A percentile compares a stretch with the other conserved stretches of the same genome.
phyloP scores from a whole-genome alignment of 768 basidiomycete species.

The Mycena vitilis region DNA sequence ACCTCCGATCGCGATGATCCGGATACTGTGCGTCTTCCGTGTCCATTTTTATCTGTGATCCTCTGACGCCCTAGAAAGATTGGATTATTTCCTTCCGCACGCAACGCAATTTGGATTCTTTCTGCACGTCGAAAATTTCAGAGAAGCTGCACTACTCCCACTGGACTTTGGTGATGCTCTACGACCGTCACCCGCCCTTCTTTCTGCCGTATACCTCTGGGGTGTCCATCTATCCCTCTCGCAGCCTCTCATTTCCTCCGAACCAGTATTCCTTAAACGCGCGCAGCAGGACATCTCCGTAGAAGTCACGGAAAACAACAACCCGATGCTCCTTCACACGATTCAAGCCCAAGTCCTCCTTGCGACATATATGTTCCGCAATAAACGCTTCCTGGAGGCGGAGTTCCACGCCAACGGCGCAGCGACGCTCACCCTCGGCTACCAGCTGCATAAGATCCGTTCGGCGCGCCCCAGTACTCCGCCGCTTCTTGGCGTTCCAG shows the following conservation, averaged over 20 bases:
- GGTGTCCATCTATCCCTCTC: constrained; percentile 22
- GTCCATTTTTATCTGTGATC: not conserved
- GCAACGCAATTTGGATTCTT: constrained; percentile 31
- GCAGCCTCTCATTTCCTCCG: constrained; percentile 12
- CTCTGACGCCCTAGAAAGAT: not conserved
- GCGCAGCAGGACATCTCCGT: constrained; percentile 22
- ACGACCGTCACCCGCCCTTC: constrained; percentile 25
- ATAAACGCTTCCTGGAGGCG: constrained; percentile 18
- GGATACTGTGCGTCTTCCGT: constrained; percentile 1
- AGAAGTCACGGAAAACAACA: not conserved
- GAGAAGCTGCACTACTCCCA: constrained; percentile 17
- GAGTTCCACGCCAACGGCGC: constrained; percentile 28
- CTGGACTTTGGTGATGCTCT: constrained; percentile 19
- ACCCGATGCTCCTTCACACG: constrained; percentile 8
- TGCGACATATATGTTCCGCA: constrained; percentile 22
- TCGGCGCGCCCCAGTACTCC: not conserved
- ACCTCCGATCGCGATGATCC: constrained; percentile 16
- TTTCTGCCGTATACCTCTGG: constrained; percentile 28
- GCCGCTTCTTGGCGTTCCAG: not conserved
- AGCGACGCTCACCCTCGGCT: constrained; percentile 14
- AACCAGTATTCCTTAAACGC: constrained; percentile 12
- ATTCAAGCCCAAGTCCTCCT: constrained; percentile 32
- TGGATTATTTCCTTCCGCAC: constrained; percentile 28
- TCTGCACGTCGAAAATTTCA: constrained; percentile 20
- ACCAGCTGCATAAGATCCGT: constrained; percentile 24